Evolutionary conservation across 202 grass and related monocot species (phyloP).

Genomic region (Schoenoplectus tabernaemontani): DNA sequence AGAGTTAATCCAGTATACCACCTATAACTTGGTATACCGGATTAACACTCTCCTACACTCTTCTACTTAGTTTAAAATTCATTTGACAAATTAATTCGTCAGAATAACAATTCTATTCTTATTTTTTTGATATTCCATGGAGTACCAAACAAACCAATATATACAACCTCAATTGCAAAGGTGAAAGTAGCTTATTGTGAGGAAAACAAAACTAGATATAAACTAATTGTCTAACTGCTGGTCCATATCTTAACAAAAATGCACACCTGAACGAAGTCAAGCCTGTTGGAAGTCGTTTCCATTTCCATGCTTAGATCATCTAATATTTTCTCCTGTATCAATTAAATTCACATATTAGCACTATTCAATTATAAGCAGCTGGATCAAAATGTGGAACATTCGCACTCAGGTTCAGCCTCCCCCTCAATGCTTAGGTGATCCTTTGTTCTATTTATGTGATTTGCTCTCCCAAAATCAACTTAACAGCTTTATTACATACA

Average conservation of each 20-base stretch:
- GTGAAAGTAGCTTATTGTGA: not conserved
- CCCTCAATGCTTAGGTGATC: not conserved
- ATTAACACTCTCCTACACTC: no score
- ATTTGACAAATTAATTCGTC: no score
- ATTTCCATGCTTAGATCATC: constrained; percentile 82
- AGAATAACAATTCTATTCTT: no score
- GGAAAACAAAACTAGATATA: not conserved
- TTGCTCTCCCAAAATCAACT: not conserved
- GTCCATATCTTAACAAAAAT: not conserved
- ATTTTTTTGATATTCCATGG: no score
- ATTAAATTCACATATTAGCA: constrained; percentile 1
- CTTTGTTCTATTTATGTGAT: not conserved
- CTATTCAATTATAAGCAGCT: not conserved
- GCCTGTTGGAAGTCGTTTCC: constrained; percentile 88
- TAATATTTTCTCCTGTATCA: constrained; percentile 72
- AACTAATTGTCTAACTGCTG: not conserved
- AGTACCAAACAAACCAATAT: not conserved
- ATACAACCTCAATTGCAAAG: not conserved
- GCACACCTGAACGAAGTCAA: constrained; percentile 86
- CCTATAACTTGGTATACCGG: no score
- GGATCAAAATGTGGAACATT: not conserved
- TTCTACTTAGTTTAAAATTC: no score
- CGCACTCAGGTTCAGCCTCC: not conserved
- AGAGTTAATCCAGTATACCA: no score
- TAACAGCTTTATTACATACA: not conserved